phyloP scores from a whole-genome alignment of 2,329 filamentous ascomycete genomes.

The Metarhizium brunneum region DNA sequence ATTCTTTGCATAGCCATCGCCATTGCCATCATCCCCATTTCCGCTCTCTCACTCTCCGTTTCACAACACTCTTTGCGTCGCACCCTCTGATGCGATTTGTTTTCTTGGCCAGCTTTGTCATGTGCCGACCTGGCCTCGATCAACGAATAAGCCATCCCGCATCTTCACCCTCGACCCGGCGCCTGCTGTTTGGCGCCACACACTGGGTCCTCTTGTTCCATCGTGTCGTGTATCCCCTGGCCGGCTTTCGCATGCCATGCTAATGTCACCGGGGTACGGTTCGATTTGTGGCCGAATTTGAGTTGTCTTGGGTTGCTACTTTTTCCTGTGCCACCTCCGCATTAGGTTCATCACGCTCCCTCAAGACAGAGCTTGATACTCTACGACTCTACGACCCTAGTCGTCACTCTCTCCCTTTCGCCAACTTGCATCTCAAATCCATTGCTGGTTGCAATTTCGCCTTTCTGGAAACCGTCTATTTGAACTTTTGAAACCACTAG shows the following conservation, averaged over 20 bases:
- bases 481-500: too few relatives aligned
- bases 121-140: neutral
- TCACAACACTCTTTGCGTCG: neutral
- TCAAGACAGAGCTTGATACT: neutral
- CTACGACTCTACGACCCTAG: neutral
- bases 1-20: neutral
- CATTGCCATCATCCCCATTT: neutral
- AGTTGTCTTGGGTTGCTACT: neutral
- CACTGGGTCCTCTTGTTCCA: neutral
- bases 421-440: neutral
- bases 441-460: neutral
- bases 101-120: neutral
- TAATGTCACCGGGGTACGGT: neutral
- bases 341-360: neutral
- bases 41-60: neutral
- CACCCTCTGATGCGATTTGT: neutral
- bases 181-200: neutral
- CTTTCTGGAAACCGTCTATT: too few relatives aligned
- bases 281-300: neutral
- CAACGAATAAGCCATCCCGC: neutral
- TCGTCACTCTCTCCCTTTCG: neutral
- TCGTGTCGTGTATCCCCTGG: neutral
- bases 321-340: neutral
- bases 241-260: neutral
- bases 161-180: neutral